Percentiles rank a stretch among this genome's conserved stretches.
Evolutionary conservation across 2,329 filamentous ascomycete genomes (phyloP).

Genomic region (Talaromyces funiculosus): DNA sequence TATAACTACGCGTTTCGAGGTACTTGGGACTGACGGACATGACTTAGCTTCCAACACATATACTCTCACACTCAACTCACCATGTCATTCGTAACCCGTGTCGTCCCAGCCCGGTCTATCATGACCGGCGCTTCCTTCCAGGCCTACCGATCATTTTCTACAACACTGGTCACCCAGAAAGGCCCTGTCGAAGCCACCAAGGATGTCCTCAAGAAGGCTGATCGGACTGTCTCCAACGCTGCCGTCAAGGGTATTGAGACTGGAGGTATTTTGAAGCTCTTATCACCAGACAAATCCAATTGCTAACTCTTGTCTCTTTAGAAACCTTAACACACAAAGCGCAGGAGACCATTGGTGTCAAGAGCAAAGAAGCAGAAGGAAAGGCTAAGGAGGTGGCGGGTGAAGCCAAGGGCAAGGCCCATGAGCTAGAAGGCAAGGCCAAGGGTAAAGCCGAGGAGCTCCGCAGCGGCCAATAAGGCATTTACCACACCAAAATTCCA

Average conservation of each 20-base stretch:
- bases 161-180: conserved; percentile 46
- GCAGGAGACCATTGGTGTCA: conserved; percentile 38
- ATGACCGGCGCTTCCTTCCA: conserved; percentile 4
- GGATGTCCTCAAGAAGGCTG: conserved; percentile 54
- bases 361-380: conserved; percentile 43
- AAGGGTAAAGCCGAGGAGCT: conserved; percentile 31
- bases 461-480: not conserved
- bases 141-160: conserved; percentile 44
- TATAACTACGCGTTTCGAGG: too few species aligned
- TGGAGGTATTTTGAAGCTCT: conserved; percentile 48
- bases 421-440: conserved; percentile 22
- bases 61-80: not conserved
- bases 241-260: conserved; percentile 59
- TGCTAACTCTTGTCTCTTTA: conserved; percentile 22
- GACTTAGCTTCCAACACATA: not conserved
- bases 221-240: conserved; percentile 50
- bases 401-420: conserved; percentile 30
- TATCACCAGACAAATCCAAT: not conserved
- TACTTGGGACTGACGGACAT: not conserved
- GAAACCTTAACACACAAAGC: conserved; percentile 47
- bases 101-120: conserved; percentile 1
- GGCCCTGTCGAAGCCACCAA: conserved; percentile 51
- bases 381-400: conserved; percentile 37
- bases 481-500: not conserved
- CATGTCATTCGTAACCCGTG: conserved; percentile 9